phyloP scores from a whole-genome alignment of 176 grass and related monocot species.

The Paspalum vaginatum region DNA sequence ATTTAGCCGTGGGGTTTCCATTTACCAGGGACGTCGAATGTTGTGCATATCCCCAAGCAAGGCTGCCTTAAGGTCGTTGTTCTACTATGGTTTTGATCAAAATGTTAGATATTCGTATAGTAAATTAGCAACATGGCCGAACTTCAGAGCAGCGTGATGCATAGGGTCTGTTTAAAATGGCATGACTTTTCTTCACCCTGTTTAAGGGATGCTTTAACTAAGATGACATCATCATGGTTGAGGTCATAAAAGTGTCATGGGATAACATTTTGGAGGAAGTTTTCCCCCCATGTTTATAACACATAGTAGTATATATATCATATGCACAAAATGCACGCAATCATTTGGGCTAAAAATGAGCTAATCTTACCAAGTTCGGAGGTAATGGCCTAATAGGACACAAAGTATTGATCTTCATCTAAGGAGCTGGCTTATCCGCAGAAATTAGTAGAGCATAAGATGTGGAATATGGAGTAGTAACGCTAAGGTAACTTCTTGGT shows the following conservation, averaged over 20 bases:
- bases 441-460: not conserved
- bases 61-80: not conserved
- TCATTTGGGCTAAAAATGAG: not conserved
- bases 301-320: too few relatives aligned
- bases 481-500: not conserved
- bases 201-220: not conserved
- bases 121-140: not conserved
- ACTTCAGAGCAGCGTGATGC: too few relatives aligned
- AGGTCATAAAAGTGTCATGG: not conserved
- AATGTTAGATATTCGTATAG: not conserved
- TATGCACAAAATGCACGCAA: not conserved
- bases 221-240: not conserved
- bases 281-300: not conserved
- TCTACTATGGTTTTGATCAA: not conserved
- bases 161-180: too few relatives aligned
- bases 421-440: slow-evolving; percentile 8
- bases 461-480: not conserved
- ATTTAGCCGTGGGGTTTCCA: not conserved
- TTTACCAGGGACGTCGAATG: not conserved
- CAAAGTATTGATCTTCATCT: not conserved
- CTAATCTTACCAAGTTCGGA: not conserved
- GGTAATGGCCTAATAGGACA: slow-evolving; percentile 29
- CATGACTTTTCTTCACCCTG: not conserved
- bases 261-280: not conserved
- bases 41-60: not conserved